Evolutionary conservation across 345 rosid species (phyloP).

Genomic region (Hypericum perforatum): DNA sequence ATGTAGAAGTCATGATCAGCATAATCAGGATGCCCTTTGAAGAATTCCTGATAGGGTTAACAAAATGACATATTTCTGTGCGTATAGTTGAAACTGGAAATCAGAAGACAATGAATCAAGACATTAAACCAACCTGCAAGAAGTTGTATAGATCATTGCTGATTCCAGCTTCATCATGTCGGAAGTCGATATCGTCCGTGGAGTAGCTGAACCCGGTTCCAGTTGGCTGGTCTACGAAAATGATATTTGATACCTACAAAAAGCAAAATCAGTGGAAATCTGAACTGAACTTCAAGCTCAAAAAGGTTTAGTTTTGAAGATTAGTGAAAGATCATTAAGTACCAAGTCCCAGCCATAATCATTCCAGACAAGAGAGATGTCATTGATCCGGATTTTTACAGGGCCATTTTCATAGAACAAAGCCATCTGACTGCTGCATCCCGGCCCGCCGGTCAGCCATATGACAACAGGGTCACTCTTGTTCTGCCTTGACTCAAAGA

Average conservation of each 20-base stretch:
- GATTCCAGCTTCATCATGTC: constrained; percentile 57
- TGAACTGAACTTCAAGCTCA: no score
- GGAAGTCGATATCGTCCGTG: constrained; percentile 37
- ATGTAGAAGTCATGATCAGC: constrained; percentile 65
- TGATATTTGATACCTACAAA: constrained; percentile 57
- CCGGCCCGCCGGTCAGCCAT: constrained; percentile 94
- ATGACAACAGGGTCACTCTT: constrained; percentile 66
- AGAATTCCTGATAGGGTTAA: constrained; percentile 42
- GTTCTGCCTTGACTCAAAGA: constrained; percentile 60
- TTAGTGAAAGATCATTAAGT: not conserved
- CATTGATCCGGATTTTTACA: constrained; percentile 32
- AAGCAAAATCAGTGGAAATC: not conserved
- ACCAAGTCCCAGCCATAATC: constrained; percentile 90
- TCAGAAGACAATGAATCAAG: not conserved
- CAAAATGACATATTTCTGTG: no score
- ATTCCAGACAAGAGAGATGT: constrained; percentile 73
- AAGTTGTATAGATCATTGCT: constrained; percentile 80
- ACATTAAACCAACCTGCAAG: constrained; percentile 52
- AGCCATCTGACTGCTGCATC: constrained; percentile 77
- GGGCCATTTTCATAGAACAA: constrained; percentile 94
- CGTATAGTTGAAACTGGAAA: no score
- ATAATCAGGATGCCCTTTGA: constrained; percentile 48
- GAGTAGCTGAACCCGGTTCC: constrained; percentile 90
- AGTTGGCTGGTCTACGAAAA: constrained; percentile 78
- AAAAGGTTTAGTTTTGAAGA: not conserved